A percentile compares a stretch with the other conserved stretches of the same genome.
Evolutionary conservation across 2,329 filamentous ascomycete genomes (phyloP).

Genomic region (Penicillium crustosum): DNA sequence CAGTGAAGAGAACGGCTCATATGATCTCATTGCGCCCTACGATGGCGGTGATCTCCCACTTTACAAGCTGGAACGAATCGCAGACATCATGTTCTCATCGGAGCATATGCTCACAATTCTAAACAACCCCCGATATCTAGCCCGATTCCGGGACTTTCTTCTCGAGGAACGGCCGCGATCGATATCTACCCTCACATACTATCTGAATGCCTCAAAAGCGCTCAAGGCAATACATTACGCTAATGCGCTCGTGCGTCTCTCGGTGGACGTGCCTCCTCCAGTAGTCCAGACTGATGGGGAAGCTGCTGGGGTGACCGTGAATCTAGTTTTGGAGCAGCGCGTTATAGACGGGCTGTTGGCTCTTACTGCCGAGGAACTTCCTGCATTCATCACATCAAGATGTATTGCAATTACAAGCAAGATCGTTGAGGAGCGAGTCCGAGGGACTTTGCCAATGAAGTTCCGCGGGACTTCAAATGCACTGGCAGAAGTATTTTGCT

Average conservation of each 20-base stretch:
- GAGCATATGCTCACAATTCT: slow-evolving; percentile 68
- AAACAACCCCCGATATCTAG: slow-evolving; percentile 60
- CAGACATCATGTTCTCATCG: slow-evolving; percentile 64
- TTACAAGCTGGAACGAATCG: slow-evolving; percentile 62
- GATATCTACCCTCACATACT: slow-evolving; percentile 67
- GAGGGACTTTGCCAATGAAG: slow-evolving; percentile 63
- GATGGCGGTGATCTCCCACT: slow-evolving; percentile 28
- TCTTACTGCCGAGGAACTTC: slow-evolving; percentile 66
- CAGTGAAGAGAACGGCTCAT: slow-evolving; percentile 35
- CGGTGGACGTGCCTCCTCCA: slow-evolving; percentile 53
- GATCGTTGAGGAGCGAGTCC: slow-evolving; percentile 67
- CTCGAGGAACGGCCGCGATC: slow-evolving; percentile 60
- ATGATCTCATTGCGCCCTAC: slow-evolving; percentile 37
- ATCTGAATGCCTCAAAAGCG: slow-evolving; percentile 70
- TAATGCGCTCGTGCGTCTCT: slow-evolving; percentile 64
- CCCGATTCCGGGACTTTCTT: slow-evolving; percentile 68
- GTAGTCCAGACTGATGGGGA: slow-evolving; percentile 57
- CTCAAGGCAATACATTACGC: slow-evolving; percentile 69
- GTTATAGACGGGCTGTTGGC: slow-evolving; percentile 64
- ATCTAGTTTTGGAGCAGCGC: slow-evolving; percentile 61
- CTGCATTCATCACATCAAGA: slow-evolving; percentile 68
- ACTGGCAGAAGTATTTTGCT: slow-evolving; percentile 72
- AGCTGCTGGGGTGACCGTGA: slow-evolving; percentile 54
- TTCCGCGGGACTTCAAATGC: slow-evolving; percentile 70
- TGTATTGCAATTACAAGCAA: slow-evolving; percentile 69